Evolutionary conservation across 306 rosid species (phyloP).

Genomic region (Hippophae rhamnoides): DNA sequence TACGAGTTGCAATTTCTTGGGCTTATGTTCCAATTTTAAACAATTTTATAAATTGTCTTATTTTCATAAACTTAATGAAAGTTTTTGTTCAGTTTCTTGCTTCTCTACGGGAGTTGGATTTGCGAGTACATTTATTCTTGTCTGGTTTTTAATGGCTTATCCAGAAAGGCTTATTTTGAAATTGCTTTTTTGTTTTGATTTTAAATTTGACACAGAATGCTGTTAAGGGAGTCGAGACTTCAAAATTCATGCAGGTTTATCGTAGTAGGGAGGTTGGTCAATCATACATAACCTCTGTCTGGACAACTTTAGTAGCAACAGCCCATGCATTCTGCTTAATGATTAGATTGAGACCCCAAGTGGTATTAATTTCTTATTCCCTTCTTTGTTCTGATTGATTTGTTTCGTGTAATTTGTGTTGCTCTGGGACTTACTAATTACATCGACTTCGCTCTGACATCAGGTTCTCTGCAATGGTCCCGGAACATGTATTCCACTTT

Average conservation of each 20-base stretch:
- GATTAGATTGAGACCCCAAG: constrained; percentile 84
- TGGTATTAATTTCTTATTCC: constrained; percentile 39
- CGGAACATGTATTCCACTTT: constrained; percentile 86
- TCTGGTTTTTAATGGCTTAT: constrained; percentile 9
- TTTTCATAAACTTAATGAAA: background rate
- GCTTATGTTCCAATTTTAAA: background rate
- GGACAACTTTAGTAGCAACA: constrained; percentile 68
- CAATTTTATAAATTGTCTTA: background rate
- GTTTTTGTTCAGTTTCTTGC: constrained; percentile 3
- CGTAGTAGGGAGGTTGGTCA: constrained; percentile 95
- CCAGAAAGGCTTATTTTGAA: constrained; percentile 10
- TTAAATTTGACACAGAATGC: constrained; percentile 34
- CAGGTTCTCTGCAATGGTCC: constrained; percentile 96
- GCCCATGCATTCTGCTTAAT: constrained; percentile 68
- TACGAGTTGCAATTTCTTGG: too few relatives aligned
- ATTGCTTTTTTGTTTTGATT: background rate
- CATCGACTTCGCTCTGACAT: constrained; percentile 8
- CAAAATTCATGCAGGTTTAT: constrained; percentile 75
- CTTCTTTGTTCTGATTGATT: constrained; percentile 6
- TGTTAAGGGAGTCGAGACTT: constrained; percentile 21
- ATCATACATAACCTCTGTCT: constrained; percentile 78
- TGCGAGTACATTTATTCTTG: constrained; percentile 11
- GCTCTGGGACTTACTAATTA: background rate
- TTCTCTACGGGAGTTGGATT: constrained; percentile 1
- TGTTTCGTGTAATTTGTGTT: constrained; percentile 5